Evolutionary conservation across 176 grass and related monocot genomes (phyloP).

Genomic region (Musa beccarii): DNA sequence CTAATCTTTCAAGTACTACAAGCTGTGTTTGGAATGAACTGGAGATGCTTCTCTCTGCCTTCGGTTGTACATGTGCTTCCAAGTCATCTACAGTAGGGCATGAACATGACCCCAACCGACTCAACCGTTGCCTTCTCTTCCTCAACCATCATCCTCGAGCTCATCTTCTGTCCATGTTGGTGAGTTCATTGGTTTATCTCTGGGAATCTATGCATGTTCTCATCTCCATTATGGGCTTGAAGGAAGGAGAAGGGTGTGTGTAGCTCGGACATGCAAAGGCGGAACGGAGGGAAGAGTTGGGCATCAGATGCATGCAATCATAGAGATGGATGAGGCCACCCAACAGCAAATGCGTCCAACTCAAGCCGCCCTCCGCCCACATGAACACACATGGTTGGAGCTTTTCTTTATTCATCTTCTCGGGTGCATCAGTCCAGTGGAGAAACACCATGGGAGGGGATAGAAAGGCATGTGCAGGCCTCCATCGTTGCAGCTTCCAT

Average conservation of each 20-base stretch:
- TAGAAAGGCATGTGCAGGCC: conserved; percentile 3
- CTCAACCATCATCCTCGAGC: too few relatives aligned
- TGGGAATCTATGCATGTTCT: conserved; percentile 13
- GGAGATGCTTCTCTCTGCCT: background rate
- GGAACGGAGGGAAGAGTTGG: background rate
- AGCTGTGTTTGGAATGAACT: too few relatives aligned
- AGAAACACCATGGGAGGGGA: background rate
- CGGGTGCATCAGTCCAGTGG: background rate
- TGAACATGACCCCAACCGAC: conserved; percentile 15
- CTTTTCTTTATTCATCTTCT: conserved; percentile 1
- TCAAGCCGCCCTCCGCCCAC: conserved; percentile 1
- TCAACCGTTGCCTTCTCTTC: background rate
- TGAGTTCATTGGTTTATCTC: background rate
- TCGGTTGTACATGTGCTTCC: background rate
- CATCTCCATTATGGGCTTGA: background rate
- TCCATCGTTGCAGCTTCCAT: conserved; percentile 1
- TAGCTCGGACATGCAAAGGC: background rate
- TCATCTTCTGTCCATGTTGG: background rate
- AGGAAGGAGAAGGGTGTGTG: background rate
- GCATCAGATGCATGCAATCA: conserved; percentile 9
- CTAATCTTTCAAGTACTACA: background rate
- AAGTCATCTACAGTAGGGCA: conserved; percentile 5
- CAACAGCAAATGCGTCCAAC: conserved; percentile 2
- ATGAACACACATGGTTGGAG: conserved; percentile 17
- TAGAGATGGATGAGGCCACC: conserved; percentile 10